phyloP scores from a whole-genome alignment of 176 grass and related monocot species.

The Aegilops bicornis region DNA sequence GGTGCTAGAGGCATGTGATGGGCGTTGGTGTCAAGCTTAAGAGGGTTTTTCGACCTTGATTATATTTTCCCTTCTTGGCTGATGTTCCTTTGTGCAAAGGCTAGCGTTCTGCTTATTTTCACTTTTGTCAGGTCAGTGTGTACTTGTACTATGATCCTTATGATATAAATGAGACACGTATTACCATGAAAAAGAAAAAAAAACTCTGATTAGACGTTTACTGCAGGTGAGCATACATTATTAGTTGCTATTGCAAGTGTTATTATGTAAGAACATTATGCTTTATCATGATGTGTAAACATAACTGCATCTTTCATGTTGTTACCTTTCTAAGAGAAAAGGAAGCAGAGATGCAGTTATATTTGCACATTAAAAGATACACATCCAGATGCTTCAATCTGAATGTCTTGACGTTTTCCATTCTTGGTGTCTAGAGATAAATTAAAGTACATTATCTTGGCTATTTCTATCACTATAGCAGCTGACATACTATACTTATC shows the following conservation, averaged over 20 bases:
- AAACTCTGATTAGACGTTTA: background rate
- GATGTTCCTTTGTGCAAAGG: no score
- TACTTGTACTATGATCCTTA: no score
- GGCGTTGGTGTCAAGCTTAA: no score
- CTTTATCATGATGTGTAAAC: background rate
- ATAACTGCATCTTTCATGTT: background rate
- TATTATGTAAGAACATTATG: background rate
- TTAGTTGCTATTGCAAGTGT: background rate
- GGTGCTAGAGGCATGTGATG: no score
- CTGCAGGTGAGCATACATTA: conserved; percentile 12
- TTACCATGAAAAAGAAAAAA: no score
- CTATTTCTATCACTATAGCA: conserved; percentile 9
- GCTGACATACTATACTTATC: background rate
- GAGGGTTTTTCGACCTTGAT: no score
- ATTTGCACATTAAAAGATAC: conserved; percentile 10
- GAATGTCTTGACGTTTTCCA: background rate
- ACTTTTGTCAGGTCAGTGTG: no score
- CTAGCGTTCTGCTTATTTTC: no score
- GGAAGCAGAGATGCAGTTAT: background rate
- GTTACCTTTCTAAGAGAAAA: background rate
- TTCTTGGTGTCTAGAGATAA: background rate
- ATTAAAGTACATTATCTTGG: background rate
- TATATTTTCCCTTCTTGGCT: no score
- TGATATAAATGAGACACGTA: no score
- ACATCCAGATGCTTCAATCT: background rate